Percentiles rank a stretch among this genome's conserved stretches.
These are phyloP conservation scores for Verticillium dahliae DNA, from an alignment of 2,329 filamentous ascomycete species.

Conservation along the genomic window DNA sequence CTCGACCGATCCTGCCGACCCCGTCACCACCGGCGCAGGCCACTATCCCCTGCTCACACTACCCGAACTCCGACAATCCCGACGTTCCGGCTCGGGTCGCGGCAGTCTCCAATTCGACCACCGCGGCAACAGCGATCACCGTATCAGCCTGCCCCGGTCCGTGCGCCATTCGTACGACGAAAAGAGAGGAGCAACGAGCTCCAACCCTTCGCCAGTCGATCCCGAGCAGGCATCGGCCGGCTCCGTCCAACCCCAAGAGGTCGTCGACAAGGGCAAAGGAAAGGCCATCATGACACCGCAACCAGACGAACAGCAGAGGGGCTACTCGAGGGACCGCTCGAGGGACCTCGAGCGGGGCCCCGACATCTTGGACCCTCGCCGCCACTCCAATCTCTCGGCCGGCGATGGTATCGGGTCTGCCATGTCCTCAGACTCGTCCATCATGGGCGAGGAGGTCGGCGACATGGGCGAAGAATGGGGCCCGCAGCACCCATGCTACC, in stretches of 20 bases:
- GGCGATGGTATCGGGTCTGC: slow-evolving; percentile 47
- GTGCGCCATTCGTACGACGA: slow-evolving; percentile 48
- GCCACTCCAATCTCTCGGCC: slow-evolving; percentile 40
- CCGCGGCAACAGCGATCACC: slow-evolving; percentile 35
- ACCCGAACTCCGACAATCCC: slow-evolving; percentile 40
- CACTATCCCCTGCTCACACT: slow-evolving; percentile 46
- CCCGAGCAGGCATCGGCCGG: slow-evolving; percentile 10
- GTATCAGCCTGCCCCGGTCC: slow-evolving; percentile 47
- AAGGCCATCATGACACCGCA: slow-evolving; percentile 38
- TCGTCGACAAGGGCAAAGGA: slow-evolving; percentile 43
- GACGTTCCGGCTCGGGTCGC: slow-evolving; percentile 34
- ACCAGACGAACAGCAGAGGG: slow-evolving; percentile 24
- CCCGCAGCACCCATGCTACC: slow-evolving; percentile 87
- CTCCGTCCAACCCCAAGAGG: slow-evolving; percentile 14
- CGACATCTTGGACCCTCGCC: slow-evolving; percentile 32
- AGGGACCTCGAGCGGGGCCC: slow-evolving; percentile 50
- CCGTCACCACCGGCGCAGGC: slow-evolving; percentile 30
- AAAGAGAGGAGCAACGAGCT: slow-evolving; percentile 20
- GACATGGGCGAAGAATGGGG: slow-evolving; percentile 80
- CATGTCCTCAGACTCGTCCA: slow-evolving; percentile 53
- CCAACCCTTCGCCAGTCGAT: slow-evolving; percentile 13
- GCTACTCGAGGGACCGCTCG: slow-evolving; percentile 24
- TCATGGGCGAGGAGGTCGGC: slow-evolving; percentile 58
- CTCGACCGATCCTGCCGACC: slow-evolving; percentile 27
- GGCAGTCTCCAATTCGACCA: slow-evolving; percentile 46